Conservation (phyloP, 2,329 filamentous ascomycete species). For the Botrytis galanthina region DNA sequence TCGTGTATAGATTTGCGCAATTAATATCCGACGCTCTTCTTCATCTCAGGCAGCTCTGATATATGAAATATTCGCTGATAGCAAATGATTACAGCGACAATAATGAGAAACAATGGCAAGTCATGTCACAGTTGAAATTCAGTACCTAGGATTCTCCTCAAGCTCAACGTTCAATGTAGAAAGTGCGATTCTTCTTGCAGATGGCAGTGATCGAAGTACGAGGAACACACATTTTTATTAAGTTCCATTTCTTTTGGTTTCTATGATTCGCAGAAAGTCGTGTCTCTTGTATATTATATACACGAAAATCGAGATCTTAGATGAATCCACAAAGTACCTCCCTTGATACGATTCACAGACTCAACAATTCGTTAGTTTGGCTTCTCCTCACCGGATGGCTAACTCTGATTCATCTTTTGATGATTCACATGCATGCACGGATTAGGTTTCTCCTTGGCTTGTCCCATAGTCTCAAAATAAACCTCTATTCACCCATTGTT, state of each 20-base stretch:
- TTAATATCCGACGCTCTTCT: not conserved
- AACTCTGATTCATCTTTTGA: not conserved
- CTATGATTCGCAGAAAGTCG: no score
- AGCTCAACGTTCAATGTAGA: not conserved
- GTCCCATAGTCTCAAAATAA: accelerated
- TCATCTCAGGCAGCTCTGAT: not conserved
- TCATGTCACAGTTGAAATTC: not conserved
- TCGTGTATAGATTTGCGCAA: not conserved
- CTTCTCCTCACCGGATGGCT: not conserved
- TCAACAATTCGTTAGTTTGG: not conserved
- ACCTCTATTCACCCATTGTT: not conserved
- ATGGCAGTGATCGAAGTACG: not conserved
- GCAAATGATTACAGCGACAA: not conserved
- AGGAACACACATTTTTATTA: not conserved
- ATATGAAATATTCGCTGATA: not conserved
- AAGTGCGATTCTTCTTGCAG: not conserved
- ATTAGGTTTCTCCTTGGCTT: not conserved
- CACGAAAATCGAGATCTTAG: not conserved
- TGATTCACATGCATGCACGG: not conserved
- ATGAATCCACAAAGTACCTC: not conserved
- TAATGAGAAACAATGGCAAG: not conserved
- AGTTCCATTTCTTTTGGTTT: not conserved
- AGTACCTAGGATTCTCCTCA: not conserved
- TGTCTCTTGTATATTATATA: not conserved
- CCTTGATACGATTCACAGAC: no score